Evolutionary conservation across 352 stramenopile species (phyloP).

Genomic region (Pythium dissotocum): DNA sequence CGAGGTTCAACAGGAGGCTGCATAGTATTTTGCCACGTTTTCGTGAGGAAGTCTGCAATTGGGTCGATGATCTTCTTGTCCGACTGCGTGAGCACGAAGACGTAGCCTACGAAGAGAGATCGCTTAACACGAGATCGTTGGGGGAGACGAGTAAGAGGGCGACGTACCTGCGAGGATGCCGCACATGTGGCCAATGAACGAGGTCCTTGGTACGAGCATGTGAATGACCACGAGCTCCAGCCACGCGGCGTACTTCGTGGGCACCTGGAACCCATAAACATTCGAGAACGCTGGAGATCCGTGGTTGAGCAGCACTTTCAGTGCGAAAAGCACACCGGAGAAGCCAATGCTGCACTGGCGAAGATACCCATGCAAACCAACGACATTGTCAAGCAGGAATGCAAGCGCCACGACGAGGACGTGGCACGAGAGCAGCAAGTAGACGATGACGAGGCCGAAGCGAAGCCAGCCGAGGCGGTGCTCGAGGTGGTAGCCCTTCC

Average conservation of each 20-base stretch:
- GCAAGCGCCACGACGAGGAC: conserved; percentile 50
- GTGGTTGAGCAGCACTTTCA: conserved; percentile 87
- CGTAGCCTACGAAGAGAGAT: conserved; percentile 14
- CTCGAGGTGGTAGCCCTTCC: conserved; percentile 85
- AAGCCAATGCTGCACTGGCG: conserved; percentile 76
- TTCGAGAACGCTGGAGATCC: conserved; percentile 62
- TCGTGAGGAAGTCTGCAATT: neutral
- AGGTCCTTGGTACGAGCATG: conserved; percentile 75
- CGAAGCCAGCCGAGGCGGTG: conserved; percentile 44
- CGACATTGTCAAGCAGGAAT: conserved; percentile 34
- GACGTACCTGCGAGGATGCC: conserved; percentile 78
- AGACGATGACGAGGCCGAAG: conserved; percentile 51
- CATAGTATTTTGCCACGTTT: neutral
- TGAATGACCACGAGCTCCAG: conserved; percentile 87
- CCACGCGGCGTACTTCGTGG: conserved; percentile 88
- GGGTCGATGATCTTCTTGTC: conserved; percentile 22
- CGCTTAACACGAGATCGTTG: neutral
- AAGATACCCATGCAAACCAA: conserved; percentile 24
- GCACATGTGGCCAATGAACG: conserved; percentile 85
- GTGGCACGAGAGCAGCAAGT: conserved; percentile 67
- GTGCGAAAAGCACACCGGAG: conserved; percentile 72
- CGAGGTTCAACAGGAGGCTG: neutral
- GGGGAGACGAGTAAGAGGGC: neutral
- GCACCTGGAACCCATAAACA: conserved; percentile 73
- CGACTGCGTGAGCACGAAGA: conserved; percentile 19